These are phyloP conservation scores for Fusarium penzigii DNA, from an alignment of 2,329 filamentous ascomycete species.

Conservation along the genomic window DNA sequence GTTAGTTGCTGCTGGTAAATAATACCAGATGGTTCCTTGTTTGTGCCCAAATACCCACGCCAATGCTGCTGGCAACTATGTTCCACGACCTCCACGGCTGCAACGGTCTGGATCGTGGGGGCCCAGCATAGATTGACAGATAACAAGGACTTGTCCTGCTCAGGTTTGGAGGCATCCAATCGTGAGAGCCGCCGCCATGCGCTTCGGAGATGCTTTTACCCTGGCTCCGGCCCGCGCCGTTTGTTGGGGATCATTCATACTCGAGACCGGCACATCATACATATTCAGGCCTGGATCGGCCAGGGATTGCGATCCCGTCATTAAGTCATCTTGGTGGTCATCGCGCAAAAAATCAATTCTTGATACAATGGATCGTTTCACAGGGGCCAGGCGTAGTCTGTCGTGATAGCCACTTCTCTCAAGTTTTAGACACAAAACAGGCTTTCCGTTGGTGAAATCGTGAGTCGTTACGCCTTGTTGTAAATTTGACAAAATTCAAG, in stretches of 20 bases:
- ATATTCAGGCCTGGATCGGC: not conserved
- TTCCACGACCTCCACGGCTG: constrained; percentile 7
- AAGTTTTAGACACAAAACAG: too few relatives aligned
- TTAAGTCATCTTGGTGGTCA: too few relatives aligned
- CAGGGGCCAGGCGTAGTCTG: too few relatives aligned
- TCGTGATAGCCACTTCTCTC: too few relatives aligned
- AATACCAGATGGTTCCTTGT: not conserved
- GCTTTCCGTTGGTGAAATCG: not conserved
- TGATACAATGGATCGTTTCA: too few relatives aligned
- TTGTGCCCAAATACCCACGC: not conserved
- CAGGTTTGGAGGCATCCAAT: too few relatives aligned
- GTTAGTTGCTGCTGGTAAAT: not conserved
- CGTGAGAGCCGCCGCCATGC: not conserved
- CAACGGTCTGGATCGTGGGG: not conserved
- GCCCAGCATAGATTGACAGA: not conserved
- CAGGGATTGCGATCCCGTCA: too few relatives aligned
- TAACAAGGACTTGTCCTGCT: not conserved
- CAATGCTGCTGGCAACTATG: not conserved
- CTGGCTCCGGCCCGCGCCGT: constrained; percentile 8
- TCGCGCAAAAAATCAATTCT: too few relatives aligned
- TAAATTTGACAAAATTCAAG: not conserved
- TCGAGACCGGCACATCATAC: not conserved
- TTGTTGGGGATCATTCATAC: not conserved
- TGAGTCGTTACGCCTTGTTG: not conserved
- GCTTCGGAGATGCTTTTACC: constrained; percentile 4